These are phyloP conservation scores for Pigoraptor vietnamica DNA, from an alignment of 78 protist species.

Conservation along the genomic window DNA sequence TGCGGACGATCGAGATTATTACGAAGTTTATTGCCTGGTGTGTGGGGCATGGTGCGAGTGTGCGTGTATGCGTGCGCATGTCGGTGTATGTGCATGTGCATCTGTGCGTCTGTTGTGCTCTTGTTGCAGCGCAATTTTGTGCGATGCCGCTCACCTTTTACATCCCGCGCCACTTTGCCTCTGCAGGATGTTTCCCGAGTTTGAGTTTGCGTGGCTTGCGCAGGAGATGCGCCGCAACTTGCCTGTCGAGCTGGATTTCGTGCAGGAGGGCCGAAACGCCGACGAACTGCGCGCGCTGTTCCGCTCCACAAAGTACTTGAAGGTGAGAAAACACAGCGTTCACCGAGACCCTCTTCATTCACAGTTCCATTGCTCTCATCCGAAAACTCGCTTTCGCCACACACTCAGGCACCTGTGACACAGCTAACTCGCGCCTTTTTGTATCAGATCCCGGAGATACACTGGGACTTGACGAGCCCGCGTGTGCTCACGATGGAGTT, in stretches of 20 bases:
- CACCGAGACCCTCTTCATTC: no score
- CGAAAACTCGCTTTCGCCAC: neutral
- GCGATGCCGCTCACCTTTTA: no score
- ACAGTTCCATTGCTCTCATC: no score
- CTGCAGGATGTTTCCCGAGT: constrained; percentile 4
- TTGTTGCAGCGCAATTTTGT: neutral
- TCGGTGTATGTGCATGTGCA: neutral
- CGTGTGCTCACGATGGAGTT: constrained; percentile 47
- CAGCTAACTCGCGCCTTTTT: no score
- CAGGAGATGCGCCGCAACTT: neutral
- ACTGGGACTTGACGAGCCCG: neutral
- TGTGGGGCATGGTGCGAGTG: no score
- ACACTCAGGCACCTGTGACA: neutral
- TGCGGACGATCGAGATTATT: neutral
- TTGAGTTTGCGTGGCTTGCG: constrained; percentile 19
- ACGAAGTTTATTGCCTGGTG: neutral
- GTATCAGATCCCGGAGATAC: constrained; percentile 20
- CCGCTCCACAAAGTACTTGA: neutral
- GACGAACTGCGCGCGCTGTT: neutral
- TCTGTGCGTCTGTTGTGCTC: neutral
- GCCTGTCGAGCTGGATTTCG: constrained; percentile 24
- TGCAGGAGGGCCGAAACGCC: constrained; percentile 10
- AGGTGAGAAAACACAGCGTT: no score
- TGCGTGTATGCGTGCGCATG: neutral
- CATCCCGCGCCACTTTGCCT: no score